A percentile compares a stretch with the other conserved stretches of the same genome.
phyloP scores from a whole-genome alignment of 129 eudicot species.

The Escallonia rubra region DNA sequence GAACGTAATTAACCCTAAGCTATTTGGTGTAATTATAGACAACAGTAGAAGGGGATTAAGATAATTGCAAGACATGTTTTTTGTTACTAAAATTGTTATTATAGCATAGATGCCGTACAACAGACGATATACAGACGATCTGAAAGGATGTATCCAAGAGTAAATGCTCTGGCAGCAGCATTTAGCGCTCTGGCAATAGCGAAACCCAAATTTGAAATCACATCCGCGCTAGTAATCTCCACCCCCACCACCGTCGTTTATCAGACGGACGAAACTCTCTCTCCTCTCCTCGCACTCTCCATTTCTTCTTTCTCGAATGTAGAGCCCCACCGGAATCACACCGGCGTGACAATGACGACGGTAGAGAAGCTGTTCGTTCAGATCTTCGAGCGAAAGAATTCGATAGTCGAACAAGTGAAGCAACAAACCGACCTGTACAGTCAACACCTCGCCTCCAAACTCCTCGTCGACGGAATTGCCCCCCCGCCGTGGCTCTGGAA shows the following conservation, averaged over 20 bases:
- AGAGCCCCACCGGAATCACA: no score
- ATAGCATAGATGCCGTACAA: no score
- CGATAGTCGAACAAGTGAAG: conserved; percentile 48
- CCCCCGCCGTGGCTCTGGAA: conserved; percentile 80
- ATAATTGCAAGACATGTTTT: no score
- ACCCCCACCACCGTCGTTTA: not conserved
- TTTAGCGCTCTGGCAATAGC: no score
- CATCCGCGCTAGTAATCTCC: conserved; percentile 18
- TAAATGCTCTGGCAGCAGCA: no score
- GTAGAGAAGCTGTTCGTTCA: conserved; percentile 62
- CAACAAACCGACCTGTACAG: conserved; percentile 57
- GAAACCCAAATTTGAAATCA: conserved; percentile 21
- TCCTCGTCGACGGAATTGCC: conserved; percentile 55
- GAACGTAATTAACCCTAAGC: no score
- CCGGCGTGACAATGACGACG: conserved; percentile 44
- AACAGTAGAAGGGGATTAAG: no score
- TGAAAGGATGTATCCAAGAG: no score
- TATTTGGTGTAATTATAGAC: no score
- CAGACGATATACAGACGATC: no score
- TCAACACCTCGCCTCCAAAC: conserved; percentile 66
- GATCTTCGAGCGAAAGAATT: conserved; percentile 63
- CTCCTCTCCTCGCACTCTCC: not conserved
- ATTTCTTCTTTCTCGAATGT: not conserved
- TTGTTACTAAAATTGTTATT: no score
- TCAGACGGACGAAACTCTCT: conserved; percentile 2